Evolutionary conservation across 495 filamentous ascomycete genomes (phyloP), one percentile per base, ranked within the genome.

Genomic region (Penicillium pulvis): DNA sequence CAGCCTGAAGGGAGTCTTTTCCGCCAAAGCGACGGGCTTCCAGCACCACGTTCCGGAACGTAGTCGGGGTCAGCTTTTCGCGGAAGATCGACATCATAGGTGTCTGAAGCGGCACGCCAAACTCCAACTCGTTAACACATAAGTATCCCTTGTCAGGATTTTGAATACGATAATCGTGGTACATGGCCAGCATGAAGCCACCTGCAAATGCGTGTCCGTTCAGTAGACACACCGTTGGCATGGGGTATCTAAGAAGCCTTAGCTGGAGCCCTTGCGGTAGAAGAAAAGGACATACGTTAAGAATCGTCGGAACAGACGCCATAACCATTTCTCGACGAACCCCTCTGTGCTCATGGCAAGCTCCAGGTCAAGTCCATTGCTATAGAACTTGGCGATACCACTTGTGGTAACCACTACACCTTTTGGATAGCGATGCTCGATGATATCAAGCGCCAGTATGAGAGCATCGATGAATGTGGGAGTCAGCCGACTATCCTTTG

Each of bases 201-300:
- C 81, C 90, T 16, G 90, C 90, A 68, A 92, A 93, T 51, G 85
- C 85, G 68, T 93, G 90, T n/a, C 90, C 90, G 54, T 91, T 91
- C 33, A 93, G 49, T 2, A 92, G 75, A 14, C 87, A 84, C 47
- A 93, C 69, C 0, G 90, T 93, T n/a, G 90, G 90, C 90, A 92
- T 92, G 30, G 89, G 88, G 67, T 87, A 91, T 55, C 82, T 86
- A 35, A 10, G 31, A 49, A 19, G 47, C 3, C 23, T 53, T 9
- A 11, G 16, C 69, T 53, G 61, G 31, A 46, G 6, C 10, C 33
- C 33, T 2, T 2, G 9, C 33, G 12, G 12, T 36, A 4, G 33
- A 36, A 14, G 10, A 36, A 14, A 24, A 43, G 9, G 28, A 61
- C 71, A n/a, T 71, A 86, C 79, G 87, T 88, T 41, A 92, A 61